Evolutionary conservation across 441 rosid genomes (phyloP).

Genomic region (Adansonia grandidieri): DNA sequence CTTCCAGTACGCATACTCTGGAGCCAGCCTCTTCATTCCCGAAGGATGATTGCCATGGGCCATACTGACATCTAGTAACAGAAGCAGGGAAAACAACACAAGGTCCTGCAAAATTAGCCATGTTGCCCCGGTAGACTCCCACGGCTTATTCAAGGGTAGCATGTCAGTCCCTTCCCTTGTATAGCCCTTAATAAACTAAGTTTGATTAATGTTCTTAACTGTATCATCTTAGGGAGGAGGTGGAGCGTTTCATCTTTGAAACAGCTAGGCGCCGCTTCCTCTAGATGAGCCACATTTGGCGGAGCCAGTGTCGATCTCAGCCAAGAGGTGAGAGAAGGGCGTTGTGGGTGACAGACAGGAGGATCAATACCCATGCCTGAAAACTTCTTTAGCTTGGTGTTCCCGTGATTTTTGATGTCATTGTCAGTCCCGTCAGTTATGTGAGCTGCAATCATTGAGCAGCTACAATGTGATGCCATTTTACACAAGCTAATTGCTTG

Average conservation of each 20-base stretch:
- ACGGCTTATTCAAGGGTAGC: slow-evolving; percentile 47
- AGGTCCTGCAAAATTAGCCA: slow-evolving; percentile 41
- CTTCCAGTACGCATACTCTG: slow-evolving; percentile 60
- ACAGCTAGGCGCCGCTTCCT: slow-evolving; percentile 96
- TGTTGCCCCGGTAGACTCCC: slow-evolving; percentile 41
- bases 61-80: slow-evolving; percentile 41
- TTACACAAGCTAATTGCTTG: neutral
- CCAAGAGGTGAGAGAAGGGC: slow-evolving; percentile 79
- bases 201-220: slow-evolving; percentile 53
- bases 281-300: slow-evolving; percentile 87
- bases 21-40: slow-evolving; percentile 42
- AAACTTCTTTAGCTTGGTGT: slow-evolving; percentile 90
- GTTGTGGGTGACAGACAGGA: slow-evolving; percentile 77
- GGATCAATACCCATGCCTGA: slow-evolving; percentile 92
- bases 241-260: slow-evolving; percentile 98
- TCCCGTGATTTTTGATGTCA: slow-evolving; percentile 94
- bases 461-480: slow-evolving; percentile 46
- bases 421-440: slow-evolving; percentile 92
- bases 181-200: slow-evolving; percentile 62
- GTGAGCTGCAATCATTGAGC: slow-evolving; percentile 95
- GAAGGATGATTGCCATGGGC: slow-evolving; percentile 36
- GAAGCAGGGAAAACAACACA: slow-evolving; percentile 46
- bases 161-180: slow-evolving; percentile 51
- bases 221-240: slow-evolving; percentile 86
- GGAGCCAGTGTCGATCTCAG: slow-evolving; percentile 59